Evolutionary conservation across 2,329 filamentous ascomycete genomes (phyloP).

Genomic region (Chlorencoelia australis): DNA sequence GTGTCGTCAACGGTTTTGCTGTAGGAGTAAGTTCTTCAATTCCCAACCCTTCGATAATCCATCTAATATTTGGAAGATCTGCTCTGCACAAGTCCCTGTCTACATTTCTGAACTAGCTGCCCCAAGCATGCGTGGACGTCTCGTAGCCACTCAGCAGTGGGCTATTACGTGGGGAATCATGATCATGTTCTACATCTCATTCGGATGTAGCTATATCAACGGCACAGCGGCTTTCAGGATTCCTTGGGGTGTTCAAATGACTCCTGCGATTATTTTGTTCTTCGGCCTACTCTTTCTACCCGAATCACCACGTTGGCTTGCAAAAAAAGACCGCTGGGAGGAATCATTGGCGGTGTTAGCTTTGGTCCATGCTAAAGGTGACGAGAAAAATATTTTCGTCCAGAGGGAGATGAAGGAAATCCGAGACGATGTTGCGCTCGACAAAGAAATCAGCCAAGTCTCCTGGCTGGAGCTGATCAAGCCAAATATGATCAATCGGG

Average conservation of each 20-base stretch:
- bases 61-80: no score
- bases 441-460: constrained; percentile 57
- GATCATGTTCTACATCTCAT: constrained; percentile 61
- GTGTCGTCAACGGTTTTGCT: constrained; percentile 52
- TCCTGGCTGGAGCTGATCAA: constrained; percentile 63
- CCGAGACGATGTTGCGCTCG: constrained; percentile 66
- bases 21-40: no score
- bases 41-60: no score
- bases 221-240: constrained; percentile 44
- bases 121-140: constrained; percentile 45
- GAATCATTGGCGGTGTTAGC: constrained; percentile 50
- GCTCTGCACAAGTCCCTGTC: constrained; percentile 56
- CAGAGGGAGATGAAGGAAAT: constrained; percentile 61
- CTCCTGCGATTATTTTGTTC: constrained; percentile 49
- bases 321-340: constrained; percentile 94
- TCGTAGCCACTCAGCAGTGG: constrained; percentile 62
- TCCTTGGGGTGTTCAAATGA: constrained; percentile 54
- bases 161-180: constrained; percentile 52
- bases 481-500: constrained; percentile 65
- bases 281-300: constrained; percentile 50
- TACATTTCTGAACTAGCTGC: constrained; percentile 59
- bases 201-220: constrained; percentile 33
- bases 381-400: constrained; percentile 56
- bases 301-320: constrained; percentile 60
- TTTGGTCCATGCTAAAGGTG: constrained; percentile 53